These are phyloP conservation scores for Nitzschia sp. DNA, from an alignment of 108 stramenopile genomes.

Conservation along the genomic window DNA sequence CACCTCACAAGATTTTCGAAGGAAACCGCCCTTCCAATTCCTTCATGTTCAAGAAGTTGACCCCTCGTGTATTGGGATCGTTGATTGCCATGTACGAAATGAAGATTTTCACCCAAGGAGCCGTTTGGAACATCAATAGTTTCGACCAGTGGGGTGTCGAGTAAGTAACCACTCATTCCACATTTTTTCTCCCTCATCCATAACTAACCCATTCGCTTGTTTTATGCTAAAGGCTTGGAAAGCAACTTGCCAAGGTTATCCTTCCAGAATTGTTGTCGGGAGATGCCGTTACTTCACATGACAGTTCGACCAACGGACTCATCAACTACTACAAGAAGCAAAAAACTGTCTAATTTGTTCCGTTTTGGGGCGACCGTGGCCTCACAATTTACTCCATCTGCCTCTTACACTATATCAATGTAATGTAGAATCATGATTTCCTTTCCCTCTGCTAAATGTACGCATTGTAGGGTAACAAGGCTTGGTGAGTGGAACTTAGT, in stretches of 20 bases:
- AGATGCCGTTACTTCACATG: conserved; percentile 61
- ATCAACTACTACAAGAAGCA: conserved; percentile 86
- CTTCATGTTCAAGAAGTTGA: conserved; percentile 79
- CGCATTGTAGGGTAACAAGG: too few species aligned
- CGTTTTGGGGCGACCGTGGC: too few species aligned
- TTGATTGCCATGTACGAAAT: conserved; percentile 98
- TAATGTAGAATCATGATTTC: too few species aligned
- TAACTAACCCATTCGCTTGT: conserved; percentile 51
- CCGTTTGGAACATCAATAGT: conserved; percentile 95
- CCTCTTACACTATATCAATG: too few species aligned
- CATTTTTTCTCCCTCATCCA: too few species aligned
- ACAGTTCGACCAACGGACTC: conserved; percentile 82
- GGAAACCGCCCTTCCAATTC: conserved; percentile 98
- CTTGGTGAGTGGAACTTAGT: too few species aligned
- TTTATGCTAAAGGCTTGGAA: conserved; percentile 69
- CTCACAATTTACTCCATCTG: too few species aligned
- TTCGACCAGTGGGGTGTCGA: conserved; percentile 98
- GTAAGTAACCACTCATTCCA: conserved; percentile 15
- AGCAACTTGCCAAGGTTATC: conserved; percentile 89
- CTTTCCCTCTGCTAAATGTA: too few species aligned
- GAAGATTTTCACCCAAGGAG: conserved; percentile 97
- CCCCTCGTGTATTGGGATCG: conserved; percentile 85
- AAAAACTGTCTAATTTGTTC: conserved; percentile 4
- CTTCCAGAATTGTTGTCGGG: conserved; percentile 62
- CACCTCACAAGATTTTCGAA: conserved; percentile 94